Evolutionary conservation across 2,329 filamentous ascomycete genomes (phyloP), one percentile per base, ranked within the genome.

Genomic region (Lasiodiplodia sp.): DNA sequence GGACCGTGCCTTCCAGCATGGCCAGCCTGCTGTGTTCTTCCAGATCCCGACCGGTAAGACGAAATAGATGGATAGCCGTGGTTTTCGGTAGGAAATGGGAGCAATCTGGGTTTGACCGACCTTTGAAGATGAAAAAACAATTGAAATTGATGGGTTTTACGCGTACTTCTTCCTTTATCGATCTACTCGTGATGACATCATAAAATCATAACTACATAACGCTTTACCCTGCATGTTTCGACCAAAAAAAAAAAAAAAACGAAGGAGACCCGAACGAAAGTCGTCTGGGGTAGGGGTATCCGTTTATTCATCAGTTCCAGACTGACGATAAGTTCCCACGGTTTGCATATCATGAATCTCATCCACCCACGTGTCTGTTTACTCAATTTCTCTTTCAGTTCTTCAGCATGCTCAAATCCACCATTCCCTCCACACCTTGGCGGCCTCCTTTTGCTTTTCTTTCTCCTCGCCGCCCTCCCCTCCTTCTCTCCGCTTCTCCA

Each of bases 11-110:
- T 87, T 86, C 69, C 79, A 81, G 71, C 85, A 88, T 75, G 88
- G 87, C 1, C 82, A 88, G 78, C 82, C 86, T 34, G 87, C 87
- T 37, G 85, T 91, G 23, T 84, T 91, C 69, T 92, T 92, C 82
- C 87, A 88, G 78, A 91, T 92, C 73, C 90, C 90, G 4, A 92
- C 90, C 10, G 90, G 89, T 34, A 90, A 88, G 81, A 75, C 34
- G 31, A 69, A 66, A 57, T 69, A 66, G 34, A 21, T 38, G 44
- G 8, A 38, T 21, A 23, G 8, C 4, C 34, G n/a, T n/a, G 40
- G 4, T 18, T 44, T 18, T 18, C 6, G 16, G 14, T 18, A 18
- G 31, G 31, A 34, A 34, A 34, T n/a, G 6, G 44, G 18, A 21
- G n/a, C 44, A 21, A 21, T 3, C 11, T 47, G 18, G 44, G n/a